Conservation (phyloP, 768 basidiomycete species). For the Leucocoprinus birnbaumii region DNA sequence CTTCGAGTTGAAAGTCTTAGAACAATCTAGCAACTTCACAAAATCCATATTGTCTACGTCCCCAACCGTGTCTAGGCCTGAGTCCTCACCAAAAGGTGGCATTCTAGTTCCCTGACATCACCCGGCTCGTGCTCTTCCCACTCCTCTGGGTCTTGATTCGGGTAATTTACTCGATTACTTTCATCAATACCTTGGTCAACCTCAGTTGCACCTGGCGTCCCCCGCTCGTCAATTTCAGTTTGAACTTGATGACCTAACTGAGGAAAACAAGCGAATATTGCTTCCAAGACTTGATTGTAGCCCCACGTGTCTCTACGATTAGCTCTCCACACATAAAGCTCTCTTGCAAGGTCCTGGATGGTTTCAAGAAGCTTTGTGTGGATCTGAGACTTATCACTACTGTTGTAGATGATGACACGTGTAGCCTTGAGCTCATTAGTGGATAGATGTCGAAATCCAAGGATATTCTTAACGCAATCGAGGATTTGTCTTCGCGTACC, state of each 20-base stretch:
- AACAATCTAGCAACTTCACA: too few species aligned
- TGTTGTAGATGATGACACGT: neutral
- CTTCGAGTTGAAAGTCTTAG: too few species aligned
- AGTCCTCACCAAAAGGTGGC: too few species aligned
- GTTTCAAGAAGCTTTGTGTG: neutral
- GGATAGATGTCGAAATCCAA: neutral
- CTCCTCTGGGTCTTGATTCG: too few species aligned
- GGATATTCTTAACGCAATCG: conserved; percentile 2
- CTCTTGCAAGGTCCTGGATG: neutral
- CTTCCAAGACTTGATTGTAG: neutral
- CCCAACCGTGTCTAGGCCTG: too few species aligned
- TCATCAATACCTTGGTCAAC: too few species aligned
- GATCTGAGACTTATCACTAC: neutral
- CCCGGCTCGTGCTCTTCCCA: too few species aligned
- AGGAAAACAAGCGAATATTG: neutral
- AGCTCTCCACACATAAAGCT: neutral
- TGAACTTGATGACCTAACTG: neutral
- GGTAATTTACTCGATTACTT: too few species aligned
- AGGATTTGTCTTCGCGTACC: conserved; percentile 2
- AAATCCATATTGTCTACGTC: too few species aligned
- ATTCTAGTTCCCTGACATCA: too few species aligned
- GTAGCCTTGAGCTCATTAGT: neutral
- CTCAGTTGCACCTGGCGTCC: too few species aligned
- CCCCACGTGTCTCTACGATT: neutral
- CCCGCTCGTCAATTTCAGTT: neutral